phyloP scores from a whole-genome alignment of 108 stramenopile genomes.

The Aurantiochytrium sp. region DNA sequence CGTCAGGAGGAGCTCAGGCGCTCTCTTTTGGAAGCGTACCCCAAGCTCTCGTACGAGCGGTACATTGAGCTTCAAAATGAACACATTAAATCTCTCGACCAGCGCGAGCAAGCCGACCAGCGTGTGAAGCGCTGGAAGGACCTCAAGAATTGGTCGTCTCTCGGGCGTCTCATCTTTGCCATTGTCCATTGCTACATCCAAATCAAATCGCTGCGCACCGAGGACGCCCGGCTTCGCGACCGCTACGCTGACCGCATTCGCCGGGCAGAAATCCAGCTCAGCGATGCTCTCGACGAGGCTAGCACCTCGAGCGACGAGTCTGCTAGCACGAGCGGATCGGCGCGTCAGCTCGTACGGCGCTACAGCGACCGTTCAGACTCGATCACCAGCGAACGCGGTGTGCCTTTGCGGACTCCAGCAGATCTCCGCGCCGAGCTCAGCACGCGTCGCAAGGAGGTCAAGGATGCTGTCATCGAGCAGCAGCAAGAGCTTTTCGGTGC shows the following conservation, averaged over 20 bases:
- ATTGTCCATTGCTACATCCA: neutral
- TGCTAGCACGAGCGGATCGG: neutral
- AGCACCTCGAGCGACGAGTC: neutral
- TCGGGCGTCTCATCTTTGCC: neutral
- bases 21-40: neutral
- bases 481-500: neutral
- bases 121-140: conserved; percentile 4
- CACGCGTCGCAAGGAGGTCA: neutral
- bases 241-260: neutral
- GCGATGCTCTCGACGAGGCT: neutral
- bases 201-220: neutral
- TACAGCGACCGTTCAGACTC: neutral
- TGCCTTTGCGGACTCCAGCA: neutral
- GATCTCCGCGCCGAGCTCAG: neutral
- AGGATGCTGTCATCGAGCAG: neutral
- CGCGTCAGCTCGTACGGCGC: neutral
- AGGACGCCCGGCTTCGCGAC: neutral
- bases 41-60: neutral
- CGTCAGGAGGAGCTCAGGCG: neutral
- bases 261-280: neutral
- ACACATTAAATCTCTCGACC: neutral
- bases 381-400: neutral
- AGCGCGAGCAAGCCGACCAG: neutral
- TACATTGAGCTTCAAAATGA: neutral
- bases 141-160: neutral